Evolutionary conservation across 2,329 filamentous ascomycete genomes (phyloP), one percentile per base, ranked within the genome.

Genomic region (Aspergillus ustus): DNA sequence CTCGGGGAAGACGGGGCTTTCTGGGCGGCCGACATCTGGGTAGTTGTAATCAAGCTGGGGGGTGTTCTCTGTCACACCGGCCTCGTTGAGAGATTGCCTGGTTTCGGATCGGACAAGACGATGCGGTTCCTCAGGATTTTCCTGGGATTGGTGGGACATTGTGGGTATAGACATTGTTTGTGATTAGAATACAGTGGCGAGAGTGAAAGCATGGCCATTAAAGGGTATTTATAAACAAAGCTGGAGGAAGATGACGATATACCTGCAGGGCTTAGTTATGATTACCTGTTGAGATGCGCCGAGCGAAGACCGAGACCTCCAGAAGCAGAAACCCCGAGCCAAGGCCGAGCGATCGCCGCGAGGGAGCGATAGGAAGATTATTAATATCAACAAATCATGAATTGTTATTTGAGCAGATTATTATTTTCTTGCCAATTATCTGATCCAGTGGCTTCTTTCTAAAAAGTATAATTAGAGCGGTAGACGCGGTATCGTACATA

Each of bases 41-140:
- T 76, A 76, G 45, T 75, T 75, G 65, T 66, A 61, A 15, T 74
- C 73, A 8, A 72, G 20, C 9, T 58, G 63, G 2, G 68, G 68
- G 7, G 67, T 58, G 7, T 25, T 66, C 29, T 68, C 67, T 43
- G 69, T 50, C 7, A 75, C 62, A 2, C 73, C 72, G 4, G 58
- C 58, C 20, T 68, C 61, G 20, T 57, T 63, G 7, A 75, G 64
- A 17, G 62, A 70, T 40, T 70, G 66, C 53, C 54, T 43, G n/a
- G 71, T 71, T 62, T 72, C 71, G 1, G 55, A 61, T 20, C 58
- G 57, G n/a, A 44, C 17, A 17, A 54, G 52, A 44, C 43, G 52
- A 22, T 15, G 31, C 9, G 6, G 31, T 9, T 37, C 34, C 11
- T 40, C 8, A 5, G 34, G 11, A 40, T 11, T 40, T 40, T 13